Evolutionary conservation across 768 basidiomycete species (phyloP).

Genomic region (Phanerochaete carnosa): DNA sequence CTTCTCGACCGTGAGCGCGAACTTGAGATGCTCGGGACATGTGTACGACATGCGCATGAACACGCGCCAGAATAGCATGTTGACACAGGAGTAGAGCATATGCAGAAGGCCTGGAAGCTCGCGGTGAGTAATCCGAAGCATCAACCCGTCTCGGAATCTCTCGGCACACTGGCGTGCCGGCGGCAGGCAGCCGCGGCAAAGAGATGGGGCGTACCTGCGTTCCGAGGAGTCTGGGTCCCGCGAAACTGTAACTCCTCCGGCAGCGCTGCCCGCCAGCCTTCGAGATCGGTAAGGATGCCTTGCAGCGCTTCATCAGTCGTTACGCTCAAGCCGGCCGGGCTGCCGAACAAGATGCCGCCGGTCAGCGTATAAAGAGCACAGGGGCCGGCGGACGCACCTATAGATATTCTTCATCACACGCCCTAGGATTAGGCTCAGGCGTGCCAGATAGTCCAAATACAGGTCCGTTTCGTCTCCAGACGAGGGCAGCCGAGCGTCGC

Average conservation of each 20-base stretch:
- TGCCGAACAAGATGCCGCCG: constrained; percentile 26
- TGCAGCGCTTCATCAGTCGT: constrained; percentile 80
- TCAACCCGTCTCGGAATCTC: neutral
- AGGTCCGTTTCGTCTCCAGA: constrained; percentile 76
- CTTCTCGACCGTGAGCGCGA: constrained; percentile 73
- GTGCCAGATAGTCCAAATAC: constrained; percentile 89
- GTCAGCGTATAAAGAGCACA: constrained; percentile 10
- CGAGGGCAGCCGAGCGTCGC: constrained; percentile 90
- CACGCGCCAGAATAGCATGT: constrained; percentile 97
- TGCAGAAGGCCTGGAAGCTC: constrained; percentile 71
- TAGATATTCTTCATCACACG: constrained; percentile 92
- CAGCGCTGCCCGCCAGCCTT: constrained; percentile 74
- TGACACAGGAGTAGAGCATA: constrained; percentile 82
- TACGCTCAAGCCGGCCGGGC: constrained; percentile 83
- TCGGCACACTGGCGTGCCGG: constrained; percentile 1
- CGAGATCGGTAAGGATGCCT: constrained; percentile 59
- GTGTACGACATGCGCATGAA: constrained; percentile 97
- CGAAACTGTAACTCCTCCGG: constrained; percentile 76
- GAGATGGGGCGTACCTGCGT: constrained; percentile 48
- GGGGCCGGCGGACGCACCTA: constrained; percentile 42
- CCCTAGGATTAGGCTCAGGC: constrained; percentile 88
- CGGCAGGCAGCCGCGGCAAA: neutral
- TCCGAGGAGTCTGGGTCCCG: constrained; percentile 62
- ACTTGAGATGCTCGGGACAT: constrained; percentile 87
- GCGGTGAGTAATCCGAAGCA: too few species aligned